phyloP scores from a whole-genome alignment of 169 alveolate species.

The Plasmodium knowlesi region DNA sequence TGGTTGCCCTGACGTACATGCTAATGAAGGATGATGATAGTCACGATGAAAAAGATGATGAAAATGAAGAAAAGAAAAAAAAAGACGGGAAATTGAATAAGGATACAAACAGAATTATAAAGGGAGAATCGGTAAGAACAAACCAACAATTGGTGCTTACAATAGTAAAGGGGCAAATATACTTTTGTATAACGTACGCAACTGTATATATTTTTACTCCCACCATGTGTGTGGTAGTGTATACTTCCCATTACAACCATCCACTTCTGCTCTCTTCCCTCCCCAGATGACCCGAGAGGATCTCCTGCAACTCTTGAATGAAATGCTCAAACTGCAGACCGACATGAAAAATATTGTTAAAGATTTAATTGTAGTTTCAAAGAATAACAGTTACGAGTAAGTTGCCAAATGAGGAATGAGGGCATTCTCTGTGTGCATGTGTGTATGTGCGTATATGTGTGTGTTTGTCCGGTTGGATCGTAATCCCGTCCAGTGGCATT shows the following conservation, averaged over 20 bases:
- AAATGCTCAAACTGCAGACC: conserved; percentile 82
- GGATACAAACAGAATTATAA: conserved; percentile 29
- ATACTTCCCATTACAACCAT: background rate
- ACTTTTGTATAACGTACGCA: background rate
- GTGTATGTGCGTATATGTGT: background rate
- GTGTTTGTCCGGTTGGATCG: background rate
- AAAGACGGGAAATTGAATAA: conserved; percentile 23
- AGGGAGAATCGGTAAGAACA: conserved; percentile 66
- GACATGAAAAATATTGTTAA: conserved; percentile 81
- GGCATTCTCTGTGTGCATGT: background rate
- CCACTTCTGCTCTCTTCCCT: background rate
- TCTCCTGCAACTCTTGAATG: conserved; percentile 77
- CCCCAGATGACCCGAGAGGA: conserved; percentile 79
- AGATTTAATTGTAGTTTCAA: conserved; percentile 74
- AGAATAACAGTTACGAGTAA: conserved; percentile 67
- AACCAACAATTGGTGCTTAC: background rate
- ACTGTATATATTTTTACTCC: background rate
- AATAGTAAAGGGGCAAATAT: background rate
- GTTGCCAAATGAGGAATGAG: background rate
- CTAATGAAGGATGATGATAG: conserved; percentile 77
- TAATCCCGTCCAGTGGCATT: background rate
- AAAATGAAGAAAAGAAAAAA: conserved; percentile 34
- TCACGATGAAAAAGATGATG: conserved; percentile 66
- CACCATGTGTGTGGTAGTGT: background rate
- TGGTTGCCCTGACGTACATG: conserved; percentile 80